Conservation (phyloP, 495 filamentous ascomycete genomes). For the Corynascus novoguineensis region DNA sequence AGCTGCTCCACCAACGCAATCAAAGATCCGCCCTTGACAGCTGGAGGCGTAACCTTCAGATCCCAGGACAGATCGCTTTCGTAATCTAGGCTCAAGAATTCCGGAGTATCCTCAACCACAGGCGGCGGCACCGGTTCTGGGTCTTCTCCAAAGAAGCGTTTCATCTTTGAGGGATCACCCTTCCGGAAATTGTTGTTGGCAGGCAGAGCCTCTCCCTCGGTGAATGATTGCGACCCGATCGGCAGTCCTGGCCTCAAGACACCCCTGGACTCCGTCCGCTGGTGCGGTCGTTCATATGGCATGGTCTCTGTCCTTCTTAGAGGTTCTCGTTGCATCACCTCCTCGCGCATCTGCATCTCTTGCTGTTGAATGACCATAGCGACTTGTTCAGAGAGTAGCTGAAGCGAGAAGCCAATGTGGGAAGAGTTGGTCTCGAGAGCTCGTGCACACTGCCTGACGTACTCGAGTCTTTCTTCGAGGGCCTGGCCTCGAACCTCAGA, state of each 20-base stretch:
- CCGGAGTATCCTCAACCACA: slow-evolving; percentile 67
- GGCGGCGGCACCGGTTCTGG: slow-evolving; percentile 46
- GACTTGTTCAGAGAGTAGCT: slow-evolving; percentile 77
- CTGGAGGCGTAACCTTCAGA: slow-evolving; percentile 61
- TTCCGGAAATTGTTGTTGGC: slow-evolving; percentile 51
- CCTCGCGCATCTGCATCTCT: slow-evolving; percentile 37
- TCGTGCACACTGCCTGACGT: slow-evolving; percentile 65
- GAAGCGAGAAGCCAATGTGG: slow-evolving; percentile 80
- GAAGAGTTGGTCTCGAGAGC: slow-evolving; percentile 81
- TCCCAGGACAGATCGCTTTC: slow-evolving; percentile 90
- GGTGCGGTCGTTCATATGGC: slow-evolving; percentile 43
- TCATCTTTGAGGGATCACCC: slow-evolving; percentile 72
- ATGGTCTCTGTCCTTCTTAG: slow-evolving; percentile 42
- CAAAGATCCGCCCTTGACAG: slow-evolving; percentile 82
- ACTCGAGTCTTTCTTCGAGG: slow-evolving; percentile 79
- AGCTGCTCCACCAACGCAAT: slow-evolving; percentile 91
- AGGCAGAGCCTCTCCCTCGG: slow-evolving; percentile 54
- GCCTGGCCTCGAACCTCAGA: slow-evolving; percentile 83
- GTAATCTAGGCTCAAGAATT: slow-evolving; percentile 80
- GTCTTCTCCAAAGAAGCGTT: slow-evolving; percentile 84
- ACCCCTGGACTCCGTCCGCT: slow-evolving; percentile 44
- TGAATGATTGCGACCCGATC: slow-evolving; percentile 58
- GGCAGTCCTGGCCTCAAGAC: slow-evolving; percentile 34
- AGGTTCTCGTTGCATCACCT: slow-evolving; percentile 33
- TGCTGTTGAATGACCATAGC: slow-evolving; percentile 44